Conservation (phyloP, 352 stramenopile species). For the Phytophthora pini region DNA sequence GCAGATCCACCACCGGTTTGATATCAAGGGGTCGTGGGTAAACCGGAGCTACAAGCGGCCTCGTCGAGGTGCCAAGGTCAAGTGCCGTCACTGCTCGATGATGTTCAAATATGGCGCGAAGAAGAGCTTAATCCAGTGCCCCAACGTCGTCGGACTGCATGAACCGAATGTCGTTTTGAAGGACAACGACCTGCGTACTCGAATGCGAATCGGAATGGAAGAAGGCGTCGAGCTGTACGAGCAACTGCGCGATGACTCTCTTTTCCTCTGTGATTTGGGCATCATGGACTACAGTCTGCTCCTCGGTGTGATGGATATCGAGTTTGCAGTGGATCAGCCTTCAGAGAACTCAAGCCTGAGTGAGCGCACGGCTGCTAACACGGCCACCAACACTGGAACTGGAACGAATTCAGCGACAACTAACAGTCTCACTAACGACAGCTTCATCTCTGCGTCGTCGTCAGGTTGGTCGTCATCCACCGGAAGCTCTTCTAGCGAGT, state of each 20-base stretch:
- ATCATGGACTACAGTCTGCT: constrained; percentile 94
- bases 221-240: constrained; percentile 70
- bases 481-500: constrained; percentile 20
- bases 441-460: constrained; percentile 48
- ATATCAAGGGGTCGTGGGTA: constrained; percentile 94
- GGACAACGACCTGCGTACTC: constrained; percentile 84
- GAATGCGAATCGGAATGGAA: constrained; percentile 75
- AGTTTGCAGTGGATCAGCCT: constrained; percentile 78
- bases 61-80: constrained; percentile 75
- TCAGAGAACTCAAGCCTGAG: constrained; percentile 39
- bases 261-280: constrained; percentile 75
- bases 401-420: constrained; percentile 7
- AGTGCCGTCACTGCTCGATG: constrained; percentile 88
- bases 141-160: constrained; percentile 80
- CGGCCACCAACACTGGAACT: constrained; percentile 15
- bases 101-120: constrained; percentile 83
- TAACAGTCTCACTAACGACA: constrained; percentile 43
- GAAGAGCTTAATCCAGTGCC: constrained; percentile 72
- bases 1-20: constrained; percentile 87
- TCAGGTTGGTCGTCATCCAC: constrained; percentile 33
- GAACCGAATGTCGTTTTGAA: constrained; percentile 89
- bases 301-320: constrained; percentile 86
- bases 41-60: constrained; percentile 87
- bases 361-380: constrained; percentile 29
- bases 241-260: constrained; percentile 72